Evolutionary conservation across 2,329 filamentous ascomycete genomes (phyloP), one percentile per base, ranked within the genome.

Genomic region (Penicillium verrucosum): DNA sequence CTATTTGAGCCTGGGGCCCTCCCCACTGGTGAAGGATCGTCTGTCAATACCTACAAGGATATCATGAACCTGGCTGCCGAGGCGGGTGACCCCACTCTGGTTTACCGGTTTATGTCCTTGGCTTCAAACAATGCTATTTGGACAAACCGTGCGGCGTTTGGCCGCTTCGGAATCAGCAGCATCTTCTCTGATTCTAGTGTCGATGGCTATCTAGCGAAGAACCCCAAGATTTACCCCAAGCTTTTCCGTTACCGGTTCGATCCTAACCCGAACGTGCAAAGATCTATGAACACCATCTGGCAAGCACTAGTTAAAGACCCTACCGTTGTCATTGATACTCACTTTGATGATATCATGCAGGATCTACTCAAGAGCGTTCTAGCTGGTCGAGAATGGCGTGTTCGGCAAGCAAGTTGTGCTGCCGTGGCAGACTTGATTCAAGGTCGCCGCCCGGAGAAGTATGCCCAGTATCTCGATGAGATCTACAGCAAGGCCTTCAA

Each of bases 251-350:
- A 97, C 74, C 83, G 92, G 48, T 97, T 97, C 60, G 94, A 99
- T 72, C 94, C 94, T 0, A 97, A 97, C 69, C 82, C 87, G 2
- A 96, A 96, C 62, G 94, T 97, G 12, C 90, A 93, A 70, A 83
- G 87, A 46, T 96, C 93, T 0, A 99, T 99, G 94, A 92, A 96
- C 56, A 91, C 95, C 60, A 97, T 99, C 63, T 99, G 94, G 94
- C 92, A 89, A 67, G 88, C 93, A 0, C 78, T 99, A n/a, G 92
- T 97, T 52, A 96, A 95, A 69, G 92, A 97, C 65, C 84, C 90
- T 1, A 86, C 85, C 18, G 81, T 83, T 0, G 89, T 89, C 0
- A 84, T 97, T 42, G 87, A 94, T 61, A 79, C 81, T 18, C 83
- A 97, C 73, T 97, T 97, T 68, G 89, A 96, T 62, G 85, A 85